phyloP scores from a whole-genome alignment of 2,329 filamentous ascomycete genomes.

The Colletotrichum cereale region DNA sequence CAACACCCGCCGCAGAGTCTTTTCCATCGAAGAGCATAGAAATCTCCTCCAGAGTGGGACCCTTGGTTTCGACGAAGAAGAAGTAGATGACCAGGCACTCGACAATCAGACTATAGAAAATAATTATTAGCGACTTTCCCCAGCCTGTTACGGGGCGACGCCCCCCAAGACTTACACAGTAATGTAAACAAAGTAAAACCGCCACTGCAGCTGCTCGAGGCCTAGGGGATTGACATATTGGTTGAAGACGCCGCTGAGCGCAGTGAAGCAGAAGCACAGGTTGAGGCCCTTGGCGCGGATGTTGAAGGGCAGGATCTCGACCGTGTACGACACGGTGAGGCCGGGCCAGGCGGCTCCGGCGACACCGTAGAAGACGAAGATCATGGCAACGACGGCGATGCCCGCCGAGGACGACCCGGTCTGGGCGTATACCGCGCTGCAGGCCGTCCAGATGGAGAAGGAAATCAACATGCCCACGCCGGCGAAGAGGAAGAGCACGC shows the following conservation, averaged over 20 bases:
- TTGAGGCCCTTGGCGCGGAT: constrained; percentile 40
- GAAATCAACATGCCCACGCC: constrained; percentile 45
- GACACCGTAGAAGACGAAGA: constrained; percentile 39
- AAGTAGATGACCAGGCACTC: constrained; percentile 55
- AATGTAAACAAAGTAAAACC: constrained; percentile 59
- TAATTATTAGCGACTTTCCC: not conserved
- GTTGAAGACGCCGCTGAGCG: constrained; percentile 52
- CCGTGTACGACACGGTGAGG: constrained; percentile 57
- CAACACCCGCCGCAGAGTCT: constrained; percentile 31
- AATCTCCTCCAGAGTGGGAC: constrained; percentile 65
- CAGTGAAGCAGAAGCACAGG: constrained; percentile 42
- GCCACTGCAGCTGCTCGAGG: constrained; percentile 56
- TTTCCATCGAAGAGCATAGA: constrained; percentile 34
- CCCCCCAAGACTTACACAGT: constrained; percentile 39
- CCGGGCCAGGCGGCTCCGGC: constrained; percentile 55
- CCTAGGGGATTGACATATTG: constrained; percentile 57
- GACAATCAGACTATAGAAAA: constrained; percentile 44
- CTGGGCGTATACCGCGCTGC: constrained; percentile 34
- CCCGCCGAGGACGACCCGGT: constrained; percentile 25
- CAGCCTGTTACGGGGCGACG: too few species aligned
- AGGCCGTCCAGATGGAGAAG: constrained; percentile 46
- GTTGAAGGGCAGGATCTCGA: constrained; percentile 32
- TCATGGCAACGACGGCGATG: constrained; percentile 38
- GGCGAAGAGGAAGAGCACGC: constrained; percentile 40
- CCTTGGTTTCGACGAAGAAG: constrained; percentile 61